phyloP scores from a whole-genome alignment of 371 early-diverging fungal species.

The Mucor ambiguus region DNA sequence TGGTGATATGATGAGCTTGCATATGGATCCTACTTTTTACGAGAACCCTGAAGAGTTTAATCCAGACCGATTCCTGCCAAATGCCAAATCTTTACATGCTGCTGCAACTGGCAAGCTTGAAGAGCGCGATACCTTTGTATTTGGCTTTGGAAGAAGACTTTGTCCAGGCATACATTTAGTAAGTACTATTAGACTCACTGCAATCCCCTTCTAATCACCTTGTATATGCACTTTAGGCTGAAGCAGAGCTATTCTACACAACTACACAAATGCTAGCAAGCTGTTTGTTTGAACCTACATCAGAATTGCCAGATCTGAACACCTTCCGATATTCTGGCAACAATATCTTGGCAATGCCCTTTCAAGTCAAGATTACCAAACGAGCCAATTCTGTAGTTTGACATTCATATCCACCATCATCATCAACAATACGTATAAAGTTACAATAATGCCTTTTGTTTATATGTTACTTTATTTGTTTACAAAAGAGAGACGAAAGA shows the following conservation, averaged over 20 bases:
- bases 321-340: not conserved
- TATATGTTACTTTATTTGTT: not conserved
- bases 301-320: not conserved
- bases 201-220: not conserved
- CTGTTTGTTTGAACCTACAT: slow-evolving; percentile 7
- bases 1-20: slow-evolving; percentile 11
- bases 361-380: not conserved
- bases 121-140: slow-evolving; percentile 11
- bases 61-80: slow-evolving; percentile 27
- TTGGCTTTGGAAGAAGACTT: slow-evolving; percentile 22
- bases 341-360: not conserved
- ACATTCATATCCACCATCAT: not conserved
- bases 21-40: slow-evolving; percentile 7
- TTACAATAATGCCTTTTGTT: not conserved
- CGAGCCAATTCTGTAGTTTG: not conserved
- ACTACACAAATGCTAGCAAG: slow-evolving; percentile 10
- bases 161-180: slow-evolving; percentile 28
- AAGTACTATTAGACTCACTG: not conserved
- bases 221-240: slow-evolving; percentile 16
- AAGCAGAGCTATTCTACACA: slow-evolving; percentile 16
- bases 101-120: slow-evolving; percentile 13
- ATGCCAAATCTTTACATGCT: slow-evolving; percentile 14
- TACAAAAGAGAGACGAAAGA: not conserved
- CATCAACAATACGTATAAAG: not conserved
- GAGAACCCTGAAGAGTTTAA: slow-evolving; percentile 20